Evolutionary conservation across 2,329 filamentous ascomycete species (phyloP).

Genomic region (Pseudogymnoascus sp.): DNA sequence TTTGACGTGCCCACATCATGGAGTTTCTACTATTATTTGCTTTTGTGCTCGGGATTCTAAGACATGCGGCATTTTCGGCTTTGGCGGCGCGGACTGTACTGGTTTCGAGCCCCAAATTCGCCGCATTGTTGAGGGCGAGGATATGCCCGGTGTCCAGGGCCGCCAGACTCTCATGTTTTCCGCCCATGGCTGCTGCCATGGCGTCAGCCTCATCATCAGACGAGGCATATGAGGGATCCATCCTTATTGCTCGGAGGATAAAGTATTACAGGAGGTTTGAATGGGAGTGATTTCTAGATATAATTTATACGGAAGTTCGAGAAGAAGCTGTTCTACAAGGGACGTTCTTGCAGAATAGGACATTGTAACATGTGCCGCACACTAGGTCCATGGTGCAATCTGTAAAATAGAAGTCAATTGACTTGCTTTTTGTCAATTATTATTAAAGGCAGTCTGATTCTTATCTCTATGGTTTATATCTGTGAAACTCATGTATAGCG

Average conservation of each 20-base stretch:
- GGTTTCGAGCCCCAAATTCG: too few species aligned
- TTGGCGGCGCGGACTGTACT: constrained; percentile 4
- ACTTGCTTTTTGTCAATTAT: not conserved
- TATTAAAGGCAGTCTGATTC: not conserved
- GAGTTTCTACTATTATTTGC: constrained; percentile 4
- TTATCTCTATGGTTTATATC: not conserved
- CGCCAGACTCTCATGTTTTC: too few species aligned
- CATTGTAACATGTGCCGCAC: not conserved
- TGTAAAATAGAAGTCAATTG: constrained; percentile 7
- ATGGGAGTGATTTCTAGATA: not conserved
- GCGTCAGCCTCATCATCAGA: constrained; percentile 38
- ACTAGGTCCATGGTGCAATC: not conserved
- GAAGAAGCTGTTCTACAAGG: not conserved
- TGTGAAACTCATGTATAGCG: not conserved
- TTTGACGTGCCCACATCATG: not conserved
- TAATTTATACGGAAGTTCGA: constrained; percentile 8
- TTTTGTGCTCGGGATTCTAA: constrained; percentile 6
- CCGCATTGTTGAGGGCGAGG: too few species aligned
- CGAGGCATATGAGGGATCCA: not conserved
- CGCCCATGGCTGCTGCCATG: constrained; percentile 63
- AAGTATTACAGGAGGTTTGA: not conserved
- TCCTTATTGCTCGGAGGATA: not conserved
- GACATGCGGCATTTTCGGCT: constrained; percentile 4
- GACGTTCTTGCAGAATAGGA: not conserved
- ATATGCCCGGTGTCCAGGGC: too few species aligned